Evolutionary conservation across 805 yeast species (phyloP), one percentile per base, ranked within the genome.

Genomic region (Dipodascus albidus): DNA sequence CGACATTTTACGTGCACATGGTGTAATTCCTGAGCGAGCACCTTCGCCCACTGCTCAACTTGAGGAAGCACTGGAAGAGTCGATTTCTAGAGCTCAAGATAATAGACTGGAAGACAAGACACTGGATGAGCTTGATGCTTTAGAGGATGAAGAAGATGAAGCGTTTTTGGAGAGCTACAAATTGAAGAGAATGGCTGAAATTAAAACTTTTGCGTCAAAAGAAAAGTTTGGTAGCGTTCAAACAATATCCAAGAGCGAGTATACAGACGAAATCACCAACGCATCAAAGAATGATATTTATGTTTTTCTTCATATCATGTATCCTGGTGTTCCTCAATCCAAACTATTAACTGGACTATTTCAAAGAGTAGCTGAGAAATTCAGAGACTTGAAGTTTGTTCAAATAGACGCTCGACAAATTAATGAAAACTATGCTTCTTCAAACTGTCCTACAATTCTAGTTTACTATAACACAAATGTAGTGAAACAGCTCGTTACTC

Each of bases 371-470:
- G 93, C 98, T 0, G 64, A 69, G 1, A 83, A 80, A 62, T 91
- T 80, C 65, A 78, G 80, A 21, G 96, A 93, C 63, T 69, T 91
- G 60, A 93, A 93, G 68, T 86, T 93, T 64, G 91, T 88, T 47
- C 96, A 93, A 60, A 93, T 93, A 50, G 83, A 86, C n/a, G 96
- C 87, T 22, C 76, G 80, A 55, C 81, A 96, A 67, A 96, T 97
- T 52, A 85, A 90, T 58, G 98, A 91, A 63, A 82, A 83, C 64
- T 93, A 90, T 67, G 97, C 99, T 1, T 91, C 87, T 23, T 66
- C 77, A 31, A 90, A 87, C 71, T 85, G 96, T 61, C 99, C 99
- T 1, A 93, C 99, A 0, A 71, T 93, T 4, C 74, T 93, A 51
- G 78, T 93, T 0, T 93, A 93, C 67, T 78, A 79, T 62, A 79